Percentiles rank a stretch among this genome's conserved stretches.
Conservation (phyloP, 192 early-diverging fungal genomes). For the Blastocladiella britannica region DNA sequence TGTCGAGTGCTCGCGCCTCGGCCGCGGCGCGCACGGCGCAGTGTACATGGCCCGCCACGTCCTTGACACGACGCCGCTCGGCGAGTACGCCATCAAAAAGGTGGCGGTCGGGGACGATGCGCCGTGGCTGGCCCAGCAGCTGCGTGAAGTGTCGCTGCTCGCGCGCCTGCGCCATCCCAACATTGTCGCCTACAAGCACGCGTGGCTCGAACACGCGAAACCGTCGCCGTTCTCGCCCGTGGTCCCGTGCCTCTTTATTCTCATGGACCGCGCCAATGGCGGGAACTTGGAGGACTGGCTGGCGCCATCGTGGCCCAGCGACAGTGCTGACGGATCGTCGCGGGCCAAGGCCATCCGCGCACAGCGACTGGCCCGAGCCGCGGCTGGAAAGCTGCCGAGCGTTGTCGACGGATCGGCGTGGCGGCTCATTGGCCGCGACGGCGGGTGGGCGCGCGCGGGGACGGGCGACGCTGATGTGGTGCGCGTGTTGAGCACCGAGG, state of each 20-base stretch:
- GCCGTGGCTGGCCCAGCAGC: conserved; percentile 74
- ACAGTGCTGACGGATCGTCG: background rate
- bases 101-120: conserved; percentile 81
- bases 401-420: too few relatives aligned
- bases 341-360: background rate
- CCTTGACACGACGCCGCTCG: conserved; percentile 46
- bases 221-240: conserved; percentile 57
- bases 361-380: conserved; percentile 2
- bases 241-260: conserved; percentile 81
- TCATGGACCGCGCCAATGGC: conserved; percentile 90
- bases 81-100: conserved; percentile 83
- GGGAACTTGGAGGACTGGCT: conserved; percentile 90
- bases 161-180: conserved; percentile 78
- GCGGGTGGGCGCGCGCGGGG: too few relatives aligned
- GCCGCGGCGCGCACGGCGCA: conserved; percentile 68
- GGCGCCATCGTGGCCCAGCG: too few relatives aligned
- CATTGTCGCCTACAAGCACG: conserved; percentile 87
- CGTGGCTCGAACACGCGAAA: conserved; percentile 74
- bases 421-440: too few relatives aligned
- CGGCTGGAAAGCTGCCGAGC: too few relatives aligned
- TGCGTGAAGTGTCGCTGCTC: conserved; percentile 80
- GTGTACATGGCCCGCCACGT: conserved; percentile 72
- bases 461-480: too few relatives aligned
- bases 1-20: conserved; percentile 64
- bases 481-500: background rate